These are phyloP conservation scores for Cucurbita maxima DNA, from an alignment of 306 rosid species.

Conservation along the genomic window DNA sequence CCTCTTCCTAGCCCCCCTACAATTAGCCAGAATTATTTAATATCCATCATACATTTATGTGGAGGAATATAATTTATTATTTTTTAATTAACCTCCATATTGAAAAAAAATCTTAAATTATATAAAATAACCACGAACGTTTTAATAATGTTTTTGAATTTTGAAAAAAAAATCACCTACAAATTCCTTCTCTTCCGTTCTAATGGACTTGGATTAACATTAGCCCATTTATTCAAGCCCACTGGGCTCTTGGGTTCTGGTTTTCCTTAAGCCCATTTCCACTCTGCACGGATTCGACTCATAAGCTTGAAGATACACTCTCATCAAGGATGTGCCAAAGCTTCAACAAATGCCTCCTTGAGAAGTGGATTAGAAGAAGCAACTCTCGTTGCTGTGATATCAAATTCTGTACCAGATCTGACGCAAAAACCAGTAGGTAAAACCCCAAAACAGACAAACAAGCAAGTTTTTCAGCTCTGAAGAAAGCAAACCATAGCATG, in stretches of 20 bases:
- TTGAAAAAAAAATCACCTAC: no score
- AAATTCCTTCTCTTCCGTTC: neutral
- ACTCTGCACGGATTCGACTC: neutral
- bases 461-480: neutral
- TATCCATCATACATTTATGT: neutral
- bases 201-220: neutral
- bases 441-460: neutral
- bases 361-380: conserved; percentile 81
- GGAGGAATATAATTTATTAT: neutral
- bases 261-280: neutral
- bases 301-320: no score
- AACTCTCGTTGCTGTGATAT: conserved; percentile 54
- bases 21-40: neutral
- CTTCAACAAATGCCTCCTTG: conserved; percentile 59
- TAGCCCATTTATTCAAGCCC: neutral
- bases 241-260: neutral
- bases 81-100: neutral
- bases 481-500: neutral
- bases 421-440: conserved; percentile 10
- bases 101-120: no score
- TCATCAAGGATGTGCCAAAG: conserved; percentile 16
- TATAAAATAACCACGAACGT: no score
- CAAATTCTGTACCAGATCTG: conserved; percentile 82
- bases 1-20: neutral
- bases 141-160: no score